Evolutionary conservation across 441 rosid genomes (phyloP).

Genomic region (Metrosideros polymorpha): DNA sequence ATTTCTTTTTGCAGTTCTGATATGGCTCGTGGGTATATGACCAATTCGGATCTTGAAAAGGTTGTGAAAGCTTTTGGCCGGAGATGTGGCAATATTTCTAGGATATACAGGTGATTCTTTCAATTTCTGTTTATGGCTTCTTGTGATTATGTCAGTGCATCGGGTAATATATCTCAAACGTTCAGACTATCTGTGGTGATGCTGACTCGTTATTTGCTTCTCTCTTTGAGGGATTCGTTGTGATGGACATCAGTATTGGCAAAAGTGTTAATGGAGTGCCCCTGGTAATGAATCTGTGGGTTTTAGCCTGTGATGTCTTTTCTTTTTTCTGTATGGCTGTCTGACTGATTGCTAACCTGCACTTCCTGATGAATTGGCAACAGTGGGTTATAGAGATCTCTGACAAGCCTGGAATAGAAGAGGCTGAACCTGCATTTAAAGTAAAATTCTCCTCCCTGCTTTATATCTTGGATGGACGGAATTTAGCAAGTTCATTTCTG

Average conservation of each 20-base stretch:
- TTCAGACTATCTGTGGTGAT: slow-evolving; percentile 12
- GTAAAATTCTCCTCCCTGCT: slow-evolving; percentile 19
- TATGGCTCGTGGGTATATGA: slow-evolving; percentile 62
- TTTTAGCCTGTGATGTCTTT: slow-evolving; percentile 9
- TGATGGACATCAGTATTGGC: slow-evolving; percentile 69
- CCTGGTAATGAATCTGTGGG: slow-evolving; percentile 45
- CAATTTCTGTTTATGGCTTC: background rate
- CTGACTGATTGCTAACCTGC: background rate
- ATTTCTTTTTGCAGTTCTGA: slow-evolving; percentile 27
- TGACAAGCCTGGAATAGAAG: slow-evolving; percentile 75
- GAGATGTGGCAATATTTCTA: slow-evolving; percentile 74
- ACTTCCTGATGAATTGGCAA: slow-evolving; percentile 1
- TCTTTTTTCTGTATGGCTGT: background rate
- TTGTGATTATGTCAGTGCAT: background rate
- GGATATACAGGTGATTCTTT: slow-evolving; percentile 63
- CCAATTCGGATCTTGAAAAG: slow-evolving; percentile 65
- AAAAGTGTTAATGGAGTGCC: slow-evolving; percentile 85
- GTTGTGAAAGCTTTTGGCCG: slow-evolving; percentile 61
- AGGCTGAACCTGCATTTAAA: slow-evolving; percentile 97
- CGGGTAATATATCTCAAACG: background rate
- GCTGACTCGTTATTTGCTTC: slow-evolving; percentile 49
- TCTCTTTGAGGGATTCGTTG: slow-evolving; percentile 76
- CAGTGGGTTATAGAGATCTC: slow-evolving; percentile 98
- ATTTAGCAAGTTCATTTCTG: background rate
- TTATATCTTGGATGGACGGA: background rate